Conservation (phyloP, 306 rosid genomes). For the Geum urbanum region DNA sequence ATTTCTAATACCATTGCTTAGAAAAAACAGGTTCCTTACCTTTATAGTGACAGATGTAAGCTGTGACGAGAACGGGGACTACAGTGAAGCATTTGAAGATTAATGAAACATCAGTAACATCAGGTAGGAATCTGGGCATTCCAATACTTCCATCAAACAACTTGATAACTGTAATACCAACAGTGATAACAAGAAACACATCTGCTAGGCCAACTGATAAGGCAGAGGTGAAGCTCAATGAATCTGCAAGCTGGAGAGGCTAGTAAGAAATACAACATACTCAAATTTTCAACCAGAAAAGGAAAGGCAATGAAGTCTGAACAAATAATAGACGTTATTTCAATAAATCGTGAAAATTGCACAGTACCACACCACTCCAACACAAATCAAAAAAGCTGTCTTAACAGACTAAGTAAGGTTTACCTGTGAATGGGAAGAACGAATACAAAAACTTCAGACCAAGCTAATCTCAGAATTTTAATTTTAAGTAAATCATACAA, state of each 20-base stretch:
- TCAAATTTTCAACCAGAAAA: not conserved
- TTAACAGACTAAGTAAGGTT: not conserved
- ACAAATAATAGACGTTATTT: not conserved
- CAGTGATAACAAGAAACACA: constrained; percentile 74
- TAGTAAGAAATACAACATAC: constrained; percentile 21
- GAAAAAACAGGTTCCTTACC: constrained; percentile 45
- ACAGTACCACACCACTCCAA: not conserved
- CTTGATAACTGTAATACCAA: constrained; percentile 74
- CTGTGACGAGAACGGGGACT: constrained; percentile 75
- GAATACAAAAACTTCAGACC: not conserved
- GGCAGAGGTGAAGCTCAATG: constrained; percentile 81
- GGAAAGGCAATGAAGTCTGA: constrained; percentile 1
- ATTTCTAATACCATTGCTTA: not conserved
- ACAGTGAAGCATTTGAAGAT: constrained; percentile 63
- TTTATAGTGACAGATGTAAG: constrained; percentile 80
- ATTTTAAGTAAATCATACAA: not conserved
- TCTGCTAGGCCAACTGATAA: constrained; percentile 76
- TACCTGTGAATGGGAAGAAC: not conserved
- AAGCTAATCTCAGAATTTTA: not conserved
- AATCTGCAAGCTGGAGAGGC: constrained; percentile 56
- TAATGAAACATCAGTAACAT: constrained; percentile 49
- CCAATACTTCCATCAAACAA: constrained; percentile 57
- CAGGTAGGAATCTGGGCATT: constrained; percentile 76
- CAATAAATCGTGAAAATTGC: constrained; percentile 3
- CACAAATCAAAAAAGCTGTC: constrained; percentile 3